phyloP scores from a whole-genome alignment of 306 rosid genomes.

The Trifolium subterraneum region DNA sequence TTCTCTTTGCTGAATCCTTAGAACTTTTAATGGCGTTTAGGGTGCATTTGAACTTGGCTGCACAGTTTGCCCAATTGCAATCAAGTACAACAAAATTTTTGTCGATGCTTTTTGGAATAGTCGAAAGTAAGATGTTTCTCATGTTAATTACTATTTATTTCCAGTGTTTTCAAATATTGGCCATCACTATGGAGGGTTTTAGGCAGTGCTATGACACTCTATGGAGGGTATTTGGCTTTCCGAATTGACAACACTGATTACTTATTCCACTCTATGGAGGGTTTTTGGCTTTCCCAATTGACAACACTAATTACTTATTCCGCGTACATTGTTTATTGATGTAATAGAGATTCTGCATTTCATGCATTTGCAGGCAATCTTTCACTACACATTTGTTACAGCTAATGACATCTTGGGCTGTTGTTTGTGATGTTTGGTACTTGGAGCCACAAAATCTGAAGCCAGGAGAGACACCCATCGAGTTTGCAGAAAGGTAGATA shows the following conservation, averaged over 20 bases:
- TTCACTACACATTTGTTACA: constrained; percentile 93
- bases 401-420: constrained; percentile 99
- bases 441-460: constrained; percentile 87
- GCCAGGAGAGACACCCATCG: constrained; percentile 94
- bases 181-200: background rate
- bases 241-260: background rate
- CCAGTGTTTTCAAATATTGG: background rate
- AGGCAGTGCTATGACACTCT: background rate
- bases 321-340: background rate
- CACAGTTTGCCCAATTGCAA: constrained; percentile 92
- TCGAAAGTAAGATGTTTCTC: constrained; percentile 71
- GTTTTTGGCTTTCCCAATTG: too few species aligned
- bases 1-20: constrained; percentile 36
- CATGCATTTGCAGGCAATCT: constrained; percentile 76
- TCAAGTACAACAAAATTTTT: constrained; percentile 94
- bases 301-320: background rate
- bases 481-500: constrained; percentile 92
- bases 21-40: constrained; percentile 52
- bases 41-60: constrained; percentile 99
- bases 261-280: background rate
- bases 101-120: constrained; percentile 99
- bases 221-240: background rate
- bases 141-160: constrained; percentile 26
- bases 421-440: constrained; percentile 99
- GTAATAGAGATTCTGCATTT: constrained; percentile 16